Conservation (phyloP, 2,329 filamentous ascomycete species). For the Fusarium ambrosium region DNA sequence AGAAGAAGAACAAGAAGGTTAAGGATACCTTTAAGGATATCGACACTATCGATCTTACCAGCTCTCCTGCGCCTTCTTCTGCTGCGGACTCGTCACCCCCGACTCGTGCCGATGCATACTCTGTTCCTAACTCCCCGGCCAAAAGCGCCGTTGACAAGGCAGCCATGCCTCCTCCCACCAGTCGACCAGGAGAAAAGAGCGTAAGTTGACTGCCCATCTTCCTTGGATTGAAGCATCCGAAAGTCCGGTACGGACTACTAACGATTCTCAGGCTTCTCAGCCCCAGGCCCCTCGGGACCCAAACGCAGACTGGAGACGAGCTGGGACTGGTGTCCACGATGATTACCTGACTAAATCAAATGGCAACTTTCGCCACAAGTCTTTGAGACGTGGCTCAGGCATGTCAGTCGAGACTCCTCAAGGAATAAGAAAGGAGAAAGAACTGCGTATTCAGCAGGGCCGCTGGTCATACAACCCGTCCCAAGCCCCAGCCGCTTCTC, state of each 20-base stretch:
- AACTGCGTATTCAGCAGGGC: neutral
- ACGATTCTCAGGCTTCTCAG: neutral
- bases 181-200: neutral
- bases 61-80: neutral
- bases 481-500: neutral
- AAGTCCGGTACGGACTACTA: neutral
- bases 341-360: neutral
- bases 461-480: neutral
- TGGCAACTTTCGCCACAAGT: slow-evolving; percentile 12
- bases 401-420: slow-evolving; percentile 9
- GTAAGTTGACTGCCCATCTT: neutral
- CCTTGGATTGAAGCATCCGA: neutral
- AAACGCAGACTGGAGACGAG: neutral
- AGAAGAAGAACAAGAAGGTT: slow-evolving; percentile 1
- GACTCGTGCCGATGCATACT: neutral
- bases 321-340: slow-evolving; percentile 24
- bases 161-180: neutral
- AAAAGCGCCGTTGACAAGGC: neutral
- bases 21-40: neutral
- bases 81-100: neutral
- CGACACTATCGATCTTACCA: neutral
- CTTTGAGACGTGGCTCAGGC: slow-evolving; percentile 22
- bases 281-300: neutral
- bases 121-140: neutral
- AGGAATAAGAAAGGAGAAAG: neutral